Conservation (phyloP, 2,329 filamentous ascomycete genomes). For the Arthrobotrys sinensis region DNA sequence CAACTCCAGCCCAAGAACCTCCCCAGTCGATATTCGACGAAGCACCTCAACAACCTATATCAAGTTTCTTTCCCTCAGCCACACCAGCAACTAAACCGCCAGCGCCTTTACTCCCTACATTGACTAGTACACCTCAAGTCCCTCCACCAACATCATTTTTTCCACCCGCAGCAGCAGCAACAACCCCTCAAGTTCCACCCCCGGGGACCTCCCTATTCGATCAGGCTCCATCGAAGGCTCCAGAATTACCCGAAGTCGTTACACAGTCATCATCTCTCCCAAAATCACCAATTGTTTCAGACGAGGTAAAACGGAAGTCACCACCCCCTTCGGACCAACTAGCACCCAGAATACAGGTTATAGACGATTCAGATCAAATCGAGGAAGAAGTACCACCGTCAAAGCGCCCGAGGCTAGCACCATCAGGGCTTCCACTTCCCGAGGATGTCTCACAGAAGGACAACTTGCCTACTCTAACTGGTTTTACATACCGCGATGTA, state of each 20-base stretch:
- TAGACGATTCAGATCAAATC: slow-evolving; percentile 17
- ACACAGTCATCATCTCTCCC: not conserved
- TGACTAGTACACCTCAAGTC: slow-evolving; percentile 31
- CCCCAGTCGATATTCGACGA: slow-evolving; percentile 26
- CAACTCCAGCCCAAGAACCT: slow-evolving; percentile 5
- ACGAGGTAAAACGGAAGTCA: not conserved
- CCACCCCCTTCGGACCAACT: not conserved
- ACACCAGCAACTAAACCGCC: slow-evolving; percentile 31
- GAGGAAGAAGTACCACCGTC: slow-evolving; percentile 38
- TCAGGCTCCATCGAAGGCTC: slow-evolving; percentile 20
- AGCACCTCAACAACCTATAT: slow-evolving; percentile 15
- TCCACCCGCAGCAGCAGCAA: slow-evolving; percentile 15
- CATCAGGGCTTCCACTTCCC: slow-evolving; percentile 47
- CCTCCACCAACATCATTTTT: slow-evolving; percentile 27
- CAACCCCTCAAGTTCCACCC: slow-evolving; percentile 39
- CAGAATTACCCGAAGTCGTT: not conserved
- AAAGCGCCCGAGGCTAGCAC: slow-evolving; percentile 31
- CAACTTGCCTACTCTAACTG: slow-evolving; percentile 21
- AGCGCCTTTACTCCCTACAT: slow-evolving; percentile 15
- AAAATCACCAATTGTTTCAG: slow-evolving; percentile 3
- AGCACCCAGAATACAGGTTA: not conserved
- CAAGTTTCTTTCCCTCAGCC: slow-evolving; percentile 43
- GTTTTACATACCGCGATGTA: slow-evolving; percentile 43
- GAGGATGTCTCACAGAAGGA: slow-evolving; percentile 36
- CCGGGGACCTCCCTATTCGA: slow-evolving; percentile 26